These are phyloP conservation scores for Diaporthe australafricana DNA, from an alignment of 2,329 filamentous ascomycete species.

Conservation along the genomic window DNA sequence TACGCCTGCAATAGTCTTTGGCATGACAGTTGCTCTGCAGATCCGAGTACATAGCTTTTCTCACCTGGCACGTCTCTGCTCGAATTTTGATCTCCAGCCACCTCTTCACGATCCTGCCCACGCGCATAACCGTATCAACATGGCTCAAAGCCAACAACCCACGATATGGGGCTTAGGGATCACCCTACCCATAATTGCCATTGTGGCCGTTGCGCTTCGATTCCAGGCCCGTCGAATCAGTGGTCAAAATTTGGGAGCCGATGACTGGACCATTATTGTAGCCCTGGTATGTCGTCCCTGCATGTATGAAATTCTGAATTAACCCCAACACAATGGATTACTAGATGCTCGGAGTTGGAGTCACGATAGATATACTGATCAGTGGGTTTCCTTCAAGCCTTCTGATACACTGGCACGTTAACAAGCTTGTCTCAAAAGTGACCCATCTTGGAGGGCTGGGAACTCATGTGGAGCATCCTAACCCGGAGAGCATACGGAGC, in stretches of 20 bases:
- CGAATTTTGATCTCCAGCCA: too few species aligned
- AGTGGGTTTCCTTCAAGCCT: too few species aligned
- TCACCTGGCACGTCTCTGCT: too few species aligned
- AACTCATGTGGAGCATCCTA: background rate
- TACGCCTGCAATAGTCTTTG: too few species aligned
- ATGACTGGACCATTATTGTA: conserved; percentile 1
- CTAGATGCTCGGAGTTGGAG: background rate
- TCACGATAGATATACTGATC: background rate
- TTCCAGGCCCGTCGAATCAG: background rate
- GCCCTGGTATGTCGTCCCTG: conserved; percentile 2
- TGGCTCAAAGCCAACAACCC: background rate
- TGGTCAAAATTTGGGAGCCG: background rate
- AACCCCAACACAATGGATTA: too few species aligned
- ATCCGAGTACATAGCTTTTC: too few species aligned
- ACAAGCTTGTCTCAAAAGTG: background rate
- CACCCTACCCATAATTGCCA: background rate
- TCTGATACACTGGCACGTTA: too few species aligned
- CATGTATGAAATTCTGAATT: too few species aligned
- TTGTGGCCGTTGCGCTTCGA: background rate
- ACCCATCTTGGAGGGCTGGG: background rate
- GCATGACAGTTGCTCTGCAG: too few species aligned
- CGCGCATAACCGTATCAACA: too few species aligned
- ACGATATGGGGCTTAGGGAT: conserved; percentile 2
- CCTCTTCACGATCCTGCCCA: too few species aligned
- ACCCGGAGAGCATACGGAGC: too few species aligned